Base-by-base conservation (phyloP, 352 stramenopile species). In the Paralagenidium karlingii region DNA sequence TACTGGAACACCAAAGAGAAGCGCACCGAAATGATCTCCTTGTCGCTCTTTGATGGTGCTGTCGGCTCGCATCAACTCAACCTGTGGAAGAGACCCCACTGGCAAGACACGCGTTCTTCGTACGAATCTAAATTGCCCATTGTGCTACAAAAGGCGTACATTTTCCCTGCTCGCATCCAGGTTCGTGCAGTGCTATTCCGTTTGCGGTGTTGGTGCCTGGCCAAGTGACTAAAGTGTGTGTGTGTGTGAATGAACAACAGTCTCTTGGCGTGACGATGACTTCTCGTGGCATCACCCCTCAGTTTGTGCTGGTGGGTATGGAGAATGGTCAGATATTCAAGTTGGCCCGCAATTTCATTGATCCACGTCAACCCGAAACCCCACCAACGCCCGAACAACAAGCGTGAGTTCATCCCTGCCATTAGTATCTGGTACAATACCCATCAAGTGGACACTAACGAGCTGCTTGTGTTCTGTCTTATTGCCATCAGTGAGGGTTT, bases 81-180 rank as follows among this genome's bases (percentile, higher is more conserved):
- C 44, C 74, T 78, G 21, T 98, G 96, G 77, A 94, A 91, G 38
- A 68, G 77, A 32, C 88, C 91, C n/a, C 68, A 84, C 28, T 94
- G 94, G 70, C 77, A 69, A 26, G 49, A 75, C 3, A 71, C 60
- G 24, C 93, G 96, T 32, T 97, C 87, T 16, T 96, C 92, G 36
- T 96, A 95, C 49, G 87, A 94, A 69, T 55, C 76, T 34, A 62
- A 76, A 49, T 51, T 60, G 6, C 82, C 87, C 5, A 94, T 95
- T 25, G 84, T 99, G 29, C 67, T 98, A 8, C 80, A 96, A 54
- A 96, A 97, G 55, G 96, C 80, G 25, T 99, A 94, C 58, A 86
- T 94, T 43, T 82, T 97, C 40, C 74, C 88, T 9, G 83, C 87
- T 15, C 63, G 76, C 41, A 82, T 98, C 30, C 53, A 60, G 49